A percentile compares a stretch with the other conserved stretches of the same genome.
Evolutionary conservation across 441 rosid genomes (phyloP).

Genomic region (Gossypium davidsonii): DNA sequence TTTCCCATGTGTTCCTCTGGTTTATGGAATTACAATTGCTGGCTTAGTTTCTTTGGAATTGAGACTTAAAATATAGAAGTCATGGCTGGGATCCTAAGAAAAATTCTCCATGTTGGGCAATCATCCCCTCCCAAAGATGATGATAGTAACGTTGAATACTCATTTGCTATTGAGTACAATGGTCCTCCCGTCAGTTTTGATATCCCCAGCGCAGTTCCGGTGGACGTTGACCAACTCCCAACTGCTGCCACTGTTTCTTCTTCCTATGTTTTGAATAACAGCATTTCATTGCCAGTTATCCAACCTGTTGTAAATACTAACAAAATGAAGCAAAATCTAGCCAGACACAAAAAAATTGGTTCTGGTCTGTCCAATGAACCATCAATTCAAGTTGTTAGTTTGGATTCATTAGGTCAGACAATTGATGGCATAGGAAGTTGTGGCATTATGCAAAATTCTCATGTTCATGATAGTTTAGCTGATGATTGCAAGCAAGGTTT

Average conservation of each 20-base stretch:
- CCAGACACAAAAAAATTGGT: constrained; percentile 6
- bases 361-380: constrained; percentile 16
- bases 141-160: constrained; percentile 31
- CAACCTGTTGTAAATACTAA: constrained; percentile 34
- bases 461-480: constrained; percentile 14
- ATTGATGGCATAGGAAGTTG: constrained; percentile 9
- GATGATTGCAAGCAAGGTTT: constrained; percentile 12
- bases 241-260: constrained; percentile 32
- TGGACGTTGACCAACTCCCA: constrained; percentile 47
- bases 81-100: constrained; percentile 49
- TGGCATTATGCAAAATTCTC: background rate
- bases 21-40: constrained; percentile 4
- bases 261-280: constrained; percentile 19
- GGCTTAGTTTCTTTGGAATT: constrained; percentile 8
- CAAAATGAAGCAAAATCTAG: constrained; percentile 14
- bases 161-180: constrained; percentile 43
- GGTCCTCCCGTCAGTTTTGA: constrained; percentile 38
- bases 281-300: constrained; percentile 36
- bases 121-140: constrained; percentile 28
- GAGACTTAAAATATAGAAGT: background rate
- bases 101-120: constrained; percentile 35
- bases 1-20: background rate
- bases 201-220: constrained; percentile 41
- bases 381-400: constrained; percentile 20
- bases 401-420: constrained; percentile 14